Evolutionary conservation across 2,329 filamentous ascomycete genomes (phyloP).

Genomic region (Cladophialophora yegresii): DNA sequence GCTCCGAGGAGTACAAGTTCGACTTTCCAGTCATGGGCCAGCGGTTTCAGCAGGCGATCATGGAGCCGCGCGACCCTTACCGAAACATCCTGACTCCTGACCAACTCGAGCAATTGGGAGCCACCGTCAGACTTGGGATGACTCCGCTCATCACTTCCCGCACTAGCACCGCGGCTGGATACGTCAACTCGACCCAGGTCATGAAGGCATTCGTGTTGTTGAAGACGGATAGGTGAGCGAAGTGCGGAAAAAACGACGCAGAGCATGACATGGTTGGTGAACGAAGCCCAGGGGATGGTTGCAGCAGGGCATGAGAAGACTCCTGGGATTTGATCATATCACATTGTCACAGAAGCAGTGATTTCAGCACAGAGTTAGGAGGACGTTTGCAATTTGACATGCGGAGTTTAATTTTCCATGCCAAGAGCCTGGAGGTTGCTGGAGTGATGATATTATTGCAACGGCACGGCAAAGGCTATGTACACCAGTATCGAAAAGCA

Average conservation of each 20-base stretch:
- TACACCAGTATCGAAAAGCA: neutral
- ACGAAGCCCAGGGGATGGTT: neutral
- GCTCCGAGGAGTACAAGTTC: slow-evolving; percentile 30
- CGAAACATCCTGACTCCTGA: slow-evolving; percentile 10
- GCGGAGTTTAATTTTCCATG: neutral
- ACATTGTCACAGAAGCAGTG: neutral
- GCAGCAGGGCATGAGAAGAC: neutral
- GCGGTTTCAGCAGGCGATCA: slow-evolving; percentile 15
- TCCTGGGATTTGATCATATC: neutral
- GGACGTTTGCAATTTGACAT: neutral
- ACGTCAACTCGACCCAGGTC: slow-evolving; percentile 15
- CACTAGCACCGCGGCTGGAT: slow-evolving; percentile 16
- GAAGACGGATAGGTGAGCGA: slow-evolving; percentile 7
- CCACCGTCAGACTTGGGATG: slow-evolving; percentile 23
- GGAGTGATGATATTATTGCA: neutral
- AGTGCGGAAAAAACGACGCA: neutral
- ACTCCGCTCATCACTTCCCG: slow-evolving; percentile 22
- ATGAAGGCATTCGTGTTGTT: slow-evolving; percentile 23
- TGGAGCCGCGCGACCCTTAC: slow-evolving; percentile 18
- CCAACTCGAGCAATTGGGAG: slow-evolving; percentile 19
- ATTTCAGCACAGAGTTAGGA: neutral
- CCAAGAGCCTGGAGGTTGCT: neutral
- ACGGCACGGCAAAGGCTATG: neutral
- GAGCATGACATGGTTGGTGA: neutral
- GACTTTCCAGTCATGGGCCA: slow-evolving; percentile 16